Base-by-base conservation (phyloP, 2,329 filamentous ascomycete species). In the Fusarium anguioides region DNA sequence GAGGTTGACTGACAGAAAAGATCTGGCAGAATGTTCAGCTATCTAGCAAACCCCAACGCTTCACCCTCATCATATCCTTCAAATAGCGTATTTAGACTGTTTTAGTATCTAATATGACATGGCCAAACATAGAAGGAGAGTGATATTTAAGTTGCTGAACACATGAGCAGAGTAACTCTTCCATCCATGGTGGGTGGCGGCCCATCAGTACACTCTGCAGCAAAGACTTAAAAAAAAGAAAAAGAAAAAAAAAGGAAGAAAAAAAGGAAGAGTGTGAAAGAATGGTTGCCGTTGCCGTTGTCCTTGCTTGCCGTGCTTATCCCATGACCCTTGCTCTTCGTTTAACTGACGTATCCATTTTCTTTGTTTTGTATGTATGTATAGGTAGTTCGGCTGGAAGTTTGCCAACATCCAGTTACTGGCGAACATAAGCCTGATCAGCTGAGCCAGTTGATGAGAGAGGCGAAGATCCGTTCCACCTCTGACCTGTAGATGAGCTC, bases 31-130 rank as follows among this genome's bases (percentile, higher is more conserved):
- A 59, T 33, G 41, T 59, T 51, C 35, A 54, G 24, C 40, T 68
- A 48, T 50, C 35, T 51, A 60, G 27, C 37, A 50, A 41, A 27
- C 41, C 62, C 10, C 12, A 36, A 17, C 23, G 27, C 23, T 47
- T 35, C 31, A 21, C 36, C 29, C 20, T n/a, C 18, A 20, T 5
- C 24, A n/a, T 31, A 26, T 21, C 9, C 20, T 44, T 9, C 18
- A 33, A 15, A 26, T 17, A 59, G 20, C 17, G 15, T 21, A 31
- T 11, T 37, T 18, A 21, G 3, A 8, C 14, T 23, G 14, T 24
- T 10, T 66, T 50, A 12, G 41, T 58, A 69, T 68, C 60, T 69
- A 68, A 39, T 56, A 61, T 42, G 50, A 39, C 18, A 40, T 37
- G 21, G 27, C 8, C 26, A 37, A 47, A 44, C 21, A 56, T 24